phyloP scores from a whole-genome alignment of 768 basidiomycete species.

The Agrocybe chaxingu region DNA sequence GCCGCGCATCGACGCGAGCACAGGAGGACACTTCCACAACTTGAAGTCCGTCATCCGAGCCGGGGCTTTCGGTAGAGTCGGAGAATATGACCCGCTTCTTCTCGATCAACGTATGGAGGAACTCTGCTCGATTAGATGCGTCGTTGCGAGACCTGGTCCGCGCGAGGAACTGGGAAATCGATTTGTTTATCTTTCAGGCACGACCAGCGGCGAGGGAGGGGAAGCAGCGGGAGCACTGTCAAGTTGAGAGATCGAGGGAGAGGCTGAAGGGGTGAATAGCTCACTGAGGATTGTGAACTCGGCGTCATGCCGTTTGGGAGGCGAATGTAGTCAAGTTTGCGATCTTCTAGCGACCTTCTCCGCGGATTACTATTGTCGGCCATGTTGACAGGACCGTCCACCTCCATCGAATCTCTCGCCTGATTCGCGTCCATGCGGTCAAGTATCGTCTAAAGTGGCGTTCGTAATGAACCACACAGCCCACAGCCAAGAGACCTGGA shows the following conservation, averaged over 20 bases:
- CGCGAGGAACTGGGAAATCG: conserved; percentile 70
- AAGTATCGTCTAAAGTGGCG: conserved; percentile 12
- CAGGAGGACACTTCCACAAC: conserved; percentile 44
- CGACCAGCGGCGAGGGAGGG: background rate
- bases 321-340: conserved; percentile 64
- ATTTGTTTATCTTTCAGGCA: conserved; percentile 55
- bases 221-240: conserved; percentile 3
- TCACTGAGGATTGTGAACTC: conserved; percentile 57
- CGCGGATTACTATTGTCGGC: background rate
- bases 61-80: conserved; percentile 28
- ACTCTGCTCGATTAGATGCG: conserved; percentile 74
- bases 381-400: conserved; percentile 7
- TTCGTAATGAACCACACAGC: conserved; percentile 4
- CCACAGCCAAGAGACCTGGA: background rate
- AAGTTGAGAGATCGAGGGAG: conserved; percentile 5
- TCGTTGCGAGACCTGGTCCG: conserved; percentile 70
- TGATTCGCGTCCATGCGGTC: conserved; percentile 17
- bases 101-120: conserved; percentile 56
- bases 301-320: conserved; percentile 42
- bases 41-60: conserved; percentile 12
- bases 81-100: conserved; percentile 33
- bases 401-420: conserved; percentile 12
- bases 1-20: conserved; percentile 71
- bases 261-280: conserved; percentile 18
- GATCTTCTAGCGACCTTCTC: conserved; percentile 48